Base-by-base conservation (phyloP, 2,329 filamentous ascomycete species). In the Botrytis byssoidea region DNA sequence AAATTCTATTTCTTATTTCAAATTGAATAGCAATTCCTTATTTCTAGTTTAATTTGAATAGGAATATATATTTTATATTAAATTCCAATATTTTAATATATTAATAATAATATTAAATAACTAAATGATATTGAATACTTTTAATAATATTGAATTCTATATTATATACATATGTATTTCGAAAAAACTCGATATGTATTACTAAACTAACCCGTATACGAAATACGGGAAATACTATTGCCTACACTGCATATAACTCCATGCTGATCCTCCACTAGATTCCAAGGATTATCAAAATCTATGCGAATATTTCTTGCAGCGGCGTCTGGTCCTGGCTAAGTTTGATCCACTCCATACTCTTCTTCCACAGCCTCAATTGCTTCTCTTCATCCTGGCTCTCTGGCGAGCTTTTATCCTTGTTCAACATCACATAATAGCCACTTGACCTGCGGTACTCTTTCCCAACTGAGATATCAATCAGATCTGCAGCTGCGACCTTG, bases 361-460 rank as follows among this genome's bases (percentile, higher is more conserved):
- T 67, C 29, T 37, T 67, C 64, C 64, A 67, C n/a, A 67, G n/a
- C 12, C n/a, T 32, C 20, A 51, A 67, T 51, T 67, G 29, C 64
- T 32, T 67, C 25, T 51, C 64, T 67, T 67, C 44, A 51, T 67
- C 64, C 14, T 35, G 29, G 18, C 42, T 51, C 42, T 67, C 64
- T 51, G 44, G 44, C 32, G 64, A 67, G 32, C 64, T 67, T 37
- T 67, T 29, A 16, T 35, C 37, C 42, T 67, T 67, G 16, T 35
- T 46, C n/a, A 67, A 14, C 29, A 67, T 51, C n/a, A 67, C 6
- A 14, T 46, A 51, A 16, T 46, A 67, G 64, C 64, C 64, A 67
- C 64, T 67, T 51, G 29, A 14, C 8, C 25, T 20, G 4, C n/a
- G 44, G 18, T 67, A 37, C 14, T 51, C 12, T 25, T 67, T 25